Evolutionary conservation across 495 filamentous ascomycete genomes (phyloP).

Genomic region (Penicillium flavigenum): DNA sequence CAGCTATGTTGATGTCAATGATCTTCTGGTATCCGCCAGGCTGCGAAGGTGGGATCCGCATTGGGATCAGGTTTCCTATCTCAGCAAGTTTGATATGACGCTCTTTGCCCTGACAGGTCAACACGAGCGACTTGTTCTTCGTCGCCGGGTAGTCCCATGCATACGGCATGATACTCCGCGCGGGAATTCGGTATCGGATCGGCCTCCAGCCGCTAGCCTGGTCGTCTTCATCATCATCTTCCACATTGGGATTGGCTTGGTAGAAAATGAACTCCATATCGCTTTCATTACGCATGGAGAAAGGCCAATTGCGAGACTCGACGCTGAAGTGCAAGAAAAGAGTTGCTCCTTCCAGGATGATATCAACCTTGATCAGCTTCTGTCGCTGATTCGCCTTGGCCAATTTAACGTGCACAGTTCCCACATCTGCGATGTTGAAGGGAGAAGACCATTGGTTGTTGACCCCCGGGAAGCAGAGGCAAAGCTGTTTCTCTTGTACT

Average conservation of each 20-base stretch:
- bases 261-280: constrained; percentile 94
- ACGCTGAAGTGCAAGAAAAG: constrained; percentile 88
- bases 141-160: constrained; percentile 98
- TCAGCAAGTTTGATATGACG: constrained; percentile 91
- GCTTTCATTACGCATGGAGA: constrained; percentile 97
- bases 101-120: constrained; percentile 75
- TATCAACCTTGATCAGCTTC: constrained; percentile 80
- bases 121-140: constrained; percentile 89
- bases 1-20: constrained; percentile 93
- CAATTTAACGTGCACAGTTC: constrained; percentile 88
- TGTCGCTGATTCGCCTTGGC: constrained; percentile 87
- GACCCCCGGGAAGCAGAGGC: constrained; percentile 87
- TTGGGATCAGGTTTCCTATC: constrained; percentile 90
- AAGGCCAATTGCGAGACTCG: constrained; percentile 94
- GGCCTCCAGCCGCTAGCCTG: constrained; percentile 77
- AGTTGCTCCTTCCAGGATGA: constrained; percentile 86
- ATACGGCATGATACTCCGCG: constrained; percentile 98
- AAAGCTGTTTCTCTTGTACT: constrained; percentile 78
- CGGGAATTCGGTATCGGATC: constrained; percentile 88
- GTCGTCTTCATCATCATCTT: constrained; percentile 85
- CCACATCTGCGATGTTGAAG: constrained; percentile 93
- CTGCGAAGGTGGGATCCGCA: constrained; percentile 68
- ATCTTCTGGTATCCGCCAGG: constrained; percentile 65
- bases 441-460: constrained; percentile 98
- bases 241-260: constrained; percentile 75